Evolutionary conservation across 345 rosid genomes (phyloP).

Genomic region (Fremontodendron californicum): DNA sequence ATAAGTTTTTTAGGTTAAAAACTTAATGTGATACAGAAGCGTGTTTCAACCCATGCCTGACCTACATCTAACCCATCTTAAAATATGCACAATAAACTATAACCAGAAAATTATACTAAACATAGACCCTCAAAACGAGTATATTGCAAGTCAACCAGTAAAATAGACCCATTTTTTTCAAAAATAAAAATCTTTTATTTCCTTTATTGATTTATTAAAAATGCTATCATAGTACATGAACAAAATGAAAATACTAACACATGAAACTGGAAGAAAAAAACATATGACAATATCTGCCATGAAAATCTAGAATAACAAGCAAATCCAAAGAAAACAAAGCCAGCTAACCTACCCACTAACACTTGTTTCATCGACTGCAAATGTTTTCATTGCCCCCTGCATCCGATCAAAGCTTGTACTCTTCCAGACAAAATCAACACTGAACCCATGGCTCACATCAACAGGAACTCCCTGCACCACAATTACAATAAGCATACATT

Average conservation of each 20-base stretch:
- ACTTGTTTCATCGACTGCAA: conserved; percentile 99
- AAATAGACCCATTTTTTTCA: not conserved
- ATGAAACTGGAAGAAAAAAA: not conserved
- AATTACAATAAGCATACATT: conserved; percentile 10
- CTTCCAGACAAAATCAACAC: conserved; percentile 99
- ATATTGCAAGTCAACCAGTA: not conserved
- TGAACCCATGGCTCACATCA: conserved; percentile 87
- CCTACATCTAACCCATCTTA: not conserved
- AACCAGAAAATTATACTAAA: not conserved
- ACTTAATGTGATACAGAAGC: not conserved
- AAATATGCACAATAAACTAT: not conserved
- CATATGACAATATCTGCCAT: not conserved
- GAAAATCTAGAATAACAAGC: not conserved
- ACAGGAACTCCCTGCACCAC: conserved; percentile 80
- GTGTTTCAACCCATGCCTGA: not conserved
- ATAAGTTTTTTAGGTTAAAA: not conserved
- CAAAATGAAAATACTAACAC: not conserved
- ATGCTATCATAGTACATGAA: not conserved
- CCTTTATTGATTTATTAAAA: not conserved
- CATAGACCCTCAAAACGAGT: not conserved
- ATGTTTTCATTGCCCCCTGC: conserved; percentile 99
- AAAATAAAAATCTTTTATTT: not conserved
- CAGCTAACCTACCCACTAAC: conserved; percentile 84
- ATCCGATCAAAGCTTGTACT: conserved; percentile 99
- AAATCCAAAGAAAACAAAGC: not conserved